Conservation (phyloP, 2,329 filamentous ascomycete genomes). For the Fusarium praegraminearum region DNA sequence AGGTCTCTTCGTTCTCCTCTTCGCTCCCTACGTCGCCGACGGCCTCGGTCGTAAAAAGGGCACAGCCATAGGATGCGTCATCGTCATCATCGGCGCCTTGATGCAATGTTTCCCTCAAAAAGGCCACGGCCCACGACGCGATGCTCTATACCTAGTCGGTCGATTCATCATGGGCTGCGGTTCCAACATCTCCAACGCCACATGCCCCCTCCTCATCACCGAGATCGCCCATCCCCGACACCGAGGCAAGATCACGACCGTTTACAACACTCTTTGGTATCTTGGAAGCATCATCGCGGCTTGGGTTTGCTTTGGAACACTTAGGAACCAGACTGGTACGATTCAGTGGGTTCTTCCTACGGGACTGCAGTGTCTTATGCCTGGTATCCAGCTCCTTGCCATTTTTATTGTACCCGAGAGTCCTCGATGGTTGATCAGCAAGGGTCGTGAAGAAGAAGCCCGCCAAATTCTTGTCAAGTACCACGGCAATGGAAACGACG, state of each 20-base stretch:
- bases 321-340: conserved; percentile 29
- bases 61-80: conserved; percentile 37
- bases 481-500: conserved; percentile 34
- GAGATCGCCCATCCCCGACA: conserved; percentile 42
- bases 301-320: conserved; percentile 40
- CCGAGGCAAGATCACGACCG: conserved; percentile 40
- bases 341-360: conserved; percentile 43
- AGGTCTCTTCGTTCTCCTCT: conserved; percentile 43
- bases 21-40: conserved; percentile 44
- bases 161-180: conserved; percentile 45
- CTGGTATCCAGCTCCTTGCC: conserved; percentile 36
- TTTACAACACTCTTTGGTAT: conserved; percentile 46
- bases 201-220: conserved; percentile 44
- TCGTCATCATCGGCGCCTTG: conserved; percentile 38
- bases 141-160: conserved; percentile 39
- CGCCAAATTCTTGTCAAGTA: conserved; percentile 41
- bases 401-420: conserved; percentile 41
- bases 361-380: conserved; percentile 41
- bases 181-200: conserved; percentile 43
- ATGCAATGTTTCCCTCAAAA: conserved; percentile 43
- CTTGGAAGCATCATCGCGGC: conserved; percentile 42
- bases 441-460: conserved; percentile 41
- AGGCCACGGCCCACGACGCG: conserved; percentile 13
- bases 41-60: conserved; percentile 42
- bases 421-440: conserved; percentile 41